A percentile compares a stretch with the other conserved stretches of the same genome.
Evolutionary conservation across 2,329 filamentous ascomycete genomes (phyloP).

Genomic region (Diaporthe longicolla): DNA sequence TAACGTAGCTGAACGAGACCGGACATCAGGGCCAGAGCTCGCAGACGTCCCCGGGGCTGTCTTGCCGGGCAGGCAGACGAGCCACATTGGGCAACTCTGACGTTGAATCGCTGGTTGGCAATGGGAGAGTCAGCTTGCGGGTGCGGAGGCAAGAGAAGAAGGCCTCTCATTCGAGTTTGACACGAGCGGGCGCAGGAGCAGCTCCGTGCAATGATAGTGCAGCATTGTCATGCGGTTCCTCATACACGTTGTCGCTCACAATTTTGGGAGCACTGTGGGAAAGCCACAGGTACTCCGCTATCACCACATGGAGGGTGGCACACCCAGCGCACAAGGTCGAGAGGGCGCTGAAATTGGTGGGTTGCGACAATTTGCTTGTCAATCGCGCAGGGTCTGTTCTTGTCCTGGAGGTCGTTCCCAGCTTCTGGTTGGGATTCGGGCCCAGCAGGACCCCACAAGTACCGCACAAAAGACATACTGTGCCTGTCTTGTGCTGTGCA

Average conservation of each 20-base stretch:
- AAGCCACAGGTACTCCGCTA: constrained; percentile 27
- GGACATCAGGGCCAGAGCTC: neutral
- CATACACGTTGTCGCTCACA: constrained; percentile 43
- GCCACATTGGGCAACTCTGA: constrained; percentile 27
- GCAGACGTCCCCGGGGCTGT: constrained; percentile 2
- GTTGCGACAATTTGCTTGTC: constrained; percentile 38
- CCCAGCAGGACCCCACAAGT: constrained; percentile 33
- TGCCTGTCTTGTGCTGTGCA: constrained; percentile 42
- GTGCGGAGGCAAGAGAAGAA: constrained; percentile 36
- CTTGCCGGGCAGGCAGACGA: constrained; percentile 22
- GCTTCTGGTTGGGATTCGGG: constrained; percentile 38
- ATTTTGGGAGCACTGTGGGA: constrained; percentile 41
- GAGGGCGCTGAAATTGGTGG: constrained; percentile 37
- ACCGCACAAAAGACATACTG: constrained; percentile 31
- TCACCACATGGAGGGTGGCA: constrained; percentile 37
- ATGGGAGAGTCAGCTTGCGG: constrained; percentile 20
- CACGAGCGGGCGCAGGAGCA: constrained; percentile 35
- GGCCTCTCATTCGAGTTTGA: constrained; percentile 36
- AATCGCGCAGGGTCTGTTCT: constrained; percentile 31
- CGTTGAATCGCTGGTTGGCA: constrained; percentile 22
- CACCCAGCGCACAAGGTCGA: constrained; percentile 34
- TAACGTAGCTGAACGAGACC: constrained; percentile 6
- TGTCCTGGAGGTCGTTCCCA: constrained; percentile 32
- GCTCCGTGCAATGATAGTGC: constrained; percentile 42
- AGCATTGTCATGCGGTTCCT: constrained; percentile 38